Percentiles rank a stretch among this genome's conserved stretches.
These are phyloP conservation scores for Trichoderma sp. DNA, from an alignment of 2,329 filamentous ascomycete species.

Conservation along the genomic window DNA sequence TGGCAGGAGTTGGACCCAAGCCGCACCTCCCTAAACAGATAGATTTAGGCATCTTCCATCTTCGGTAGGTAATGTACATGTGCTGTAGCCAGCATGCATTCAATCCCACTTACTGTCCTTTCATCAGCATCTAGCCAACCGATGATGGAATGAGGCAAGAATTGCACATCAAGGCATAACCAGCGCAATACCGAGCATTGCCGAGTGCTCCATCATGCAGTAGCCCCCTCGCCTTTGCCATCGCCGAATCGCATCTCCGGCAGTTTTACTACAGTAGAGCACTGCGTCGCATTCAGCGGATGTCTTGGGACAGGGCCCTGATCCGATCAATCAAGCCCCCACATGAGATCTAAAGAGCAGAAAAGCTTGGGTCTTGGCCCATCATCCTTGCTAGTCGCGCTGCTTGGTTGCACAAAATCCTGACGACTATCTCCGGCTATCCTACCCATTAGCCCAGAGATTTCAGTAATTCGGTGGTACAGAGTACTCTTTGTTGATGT, in stretches of 20 bases:
- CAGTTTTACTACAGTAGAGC: not conserved
- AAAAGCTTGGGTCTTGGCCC: not conserved
- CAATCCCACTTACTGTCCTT: not conserved
- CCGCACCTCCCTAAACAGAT: not conserved
- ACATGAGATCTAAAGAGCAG: conserved; percentile 20
- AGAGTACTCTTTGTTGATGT: not conserved
- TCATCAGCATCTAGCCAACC: not conserved
- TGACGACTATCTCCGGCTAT: not conserved
- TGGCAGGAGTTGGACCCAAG: conserved; percentile 4
- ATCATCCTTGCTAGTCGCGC: not conserved
- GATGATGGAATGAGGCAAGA: not conserved
- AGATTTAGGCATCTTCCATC: not conserved
- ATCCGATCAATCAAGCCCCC: conserved; percentile 7
- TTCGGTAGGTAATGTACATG: not conserved
- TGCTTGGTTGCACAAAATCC: not conserved
- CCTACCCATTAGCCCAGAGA: not conserved
- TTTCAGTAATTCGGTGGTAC: not conserved
- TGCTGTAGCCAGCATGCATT: not conserved
- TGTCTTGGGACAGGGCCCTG: conserved; percentile 13
- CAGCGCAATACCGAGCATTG: not conserved
- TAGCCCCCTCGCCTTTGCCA: not conserved
- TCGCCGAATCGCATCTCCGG: not conserved
- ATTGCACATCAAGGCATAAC: not conserved
- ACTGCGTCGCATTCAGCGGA: conserved; percentile 2
- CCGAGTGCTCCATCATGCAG: not conserved